phyloP scores from a whole-genome alignment of 306 rosid species.

The Aeschynomene evenia region DNA sequence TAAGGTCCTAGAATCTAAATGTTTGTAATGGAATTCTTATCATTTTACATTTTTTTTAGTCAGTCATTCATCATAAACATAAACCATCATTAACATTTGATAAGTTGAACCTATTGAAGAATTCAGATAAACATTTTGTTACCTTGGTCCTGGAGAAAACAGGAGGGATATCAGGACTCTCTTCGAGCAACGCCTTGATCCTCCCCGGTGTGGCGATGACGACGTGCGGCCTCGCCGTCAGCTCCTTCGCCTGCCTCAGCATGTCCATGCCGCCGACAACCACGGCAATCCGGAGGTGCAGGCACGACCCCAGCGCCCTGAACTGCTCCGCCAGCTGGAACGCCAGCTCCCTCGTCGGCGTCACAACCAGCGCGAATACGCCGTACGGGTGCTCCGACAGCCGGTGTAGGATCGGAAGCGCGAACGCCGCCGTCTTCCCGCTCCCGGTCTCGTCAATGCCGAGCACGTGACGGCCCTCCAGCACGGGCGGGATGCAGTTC shows the following conservation, averaged over 20 bases:
- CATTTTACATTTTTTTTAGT: not conserved
- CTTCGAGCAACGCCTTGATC: slow-evolving; percentile 63
- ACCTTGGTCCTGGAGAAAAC: slow-evolving; percentile 78
- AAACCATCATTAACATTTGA: not conserved
- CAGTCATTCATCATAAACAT: not conserved
- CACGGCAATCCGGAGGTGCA: slow-evolving; percentile 61
- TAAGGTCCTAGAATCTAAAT: not conserved
- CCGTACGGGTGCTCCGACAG: slow-evolving; percentile 66
- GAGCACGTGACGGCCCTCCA: slow-evolving; percentile 70
- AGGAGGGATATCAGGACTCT: slow-evolving; percentile 61
- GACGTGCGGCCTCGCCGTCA: slow-evolving; percentile 68
- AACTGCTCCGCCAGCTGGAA: slow-evolving; percentile 83
- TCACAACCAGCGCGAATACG: slow-evolving; percentile 70
- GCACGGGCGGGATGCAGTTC: slow-evolving; percentile 66
- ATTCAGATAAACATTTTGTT: not conserved
- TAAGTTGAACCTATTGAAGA: not conserved
- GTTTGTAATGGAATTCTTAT: not conserved
- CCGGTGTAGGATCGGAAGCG: slow-evolving; percentile 81
- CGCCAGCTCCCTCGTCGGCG: slow-evolving; percentile 87
- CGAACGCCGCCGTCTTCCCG: slow-evolving; percentile 95
- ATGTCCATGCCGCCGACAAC: slow-evolving; percentile 86
- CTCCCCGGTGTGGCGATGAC: slow-evolving; percentile 91
- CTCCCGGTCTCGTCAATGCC: slow-evolving; percentile 87
- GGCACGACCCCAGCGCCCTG: slow-evolving; percentile 65
- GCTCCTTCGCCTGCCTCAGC: slow-evolving; percentile 57